Percentiles rank a stretch among this genome's conserved stretches.
Conservation (phyloP, 2,329 filamentous ascomycete genomes). For the Sporothrix mexicana region DNA sequence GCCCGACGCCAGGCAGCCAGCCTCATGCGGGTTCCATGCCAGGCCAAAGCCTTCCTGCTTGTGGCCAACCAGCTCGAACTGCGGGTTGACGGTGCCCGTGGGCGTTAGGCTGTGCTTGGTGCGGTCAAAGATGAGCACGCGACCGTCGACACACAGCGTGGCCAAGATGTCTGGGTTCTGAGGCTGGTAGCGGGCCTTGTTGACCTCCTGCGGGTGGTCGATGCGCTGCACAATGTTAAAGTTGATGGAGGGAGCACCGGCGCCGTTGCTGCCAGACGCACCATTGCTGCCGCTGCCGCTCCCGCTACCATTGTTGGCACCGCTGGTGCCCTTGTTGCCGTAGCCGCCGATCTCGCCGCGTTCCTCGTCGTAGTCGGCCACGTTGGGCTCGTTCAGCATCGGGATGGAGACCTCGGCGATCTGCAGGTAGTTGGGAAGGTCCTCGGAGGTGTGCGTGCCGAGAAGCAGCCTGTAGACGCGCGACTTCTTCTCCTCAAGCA, state of each 20-base stretch:
- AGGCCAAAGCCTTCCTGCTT: constrained; percentile 88
- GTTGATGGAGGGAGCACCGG: constrained; percentile 68
- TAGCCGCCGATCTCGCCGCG: constrained; percentile 94
- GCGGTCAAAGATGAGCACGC: constrained; percentile 91
- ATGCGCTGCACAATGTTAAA: constrained; percentile 96
- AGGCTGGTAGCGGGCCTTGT: constrained; percentile 97
- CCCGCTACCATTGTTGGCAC: constrained; percentile 24
- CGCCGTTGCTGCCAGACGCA: constrained; percentile 5
- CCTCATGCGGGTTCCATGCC: constrained; percentile 85
- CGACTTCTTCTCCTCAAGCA: constrained; percentile 84
- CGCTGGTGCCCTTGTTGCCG: constrained; percentile 60
- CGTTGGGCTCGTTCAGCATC: constrained; percentile 74
- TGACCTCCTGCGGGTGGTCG: constrained; percentile 94
- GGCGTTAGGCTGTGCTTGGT: constrained; percentile 88
- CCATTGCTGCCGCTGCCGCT: constrained; percentile 54
- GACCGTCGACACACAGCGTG: constrained; percentile 85
- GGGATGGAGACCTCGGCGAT: constrained; percentile 94
- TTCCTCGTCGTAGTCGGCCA: constrained; percentile 87
- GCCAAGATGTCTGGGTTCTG: constrained; percentile 97
- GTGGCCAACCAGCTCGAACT: constrained; percentile 86
- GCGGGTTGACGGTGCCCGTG: constrained; percentile 74
- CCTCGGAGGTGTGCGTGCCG: constrained; percentile 90
- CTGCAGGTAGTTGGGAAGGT: constrained; percentile 87
- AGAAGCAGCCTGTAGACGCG: constrained; percentile 87
- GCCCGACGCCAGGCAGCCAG: constrained; percentile 84